Base-by-base conservation (phyloP, 192 early-diverging fungal genomes). In the Dissophora globulifera region DNA sequence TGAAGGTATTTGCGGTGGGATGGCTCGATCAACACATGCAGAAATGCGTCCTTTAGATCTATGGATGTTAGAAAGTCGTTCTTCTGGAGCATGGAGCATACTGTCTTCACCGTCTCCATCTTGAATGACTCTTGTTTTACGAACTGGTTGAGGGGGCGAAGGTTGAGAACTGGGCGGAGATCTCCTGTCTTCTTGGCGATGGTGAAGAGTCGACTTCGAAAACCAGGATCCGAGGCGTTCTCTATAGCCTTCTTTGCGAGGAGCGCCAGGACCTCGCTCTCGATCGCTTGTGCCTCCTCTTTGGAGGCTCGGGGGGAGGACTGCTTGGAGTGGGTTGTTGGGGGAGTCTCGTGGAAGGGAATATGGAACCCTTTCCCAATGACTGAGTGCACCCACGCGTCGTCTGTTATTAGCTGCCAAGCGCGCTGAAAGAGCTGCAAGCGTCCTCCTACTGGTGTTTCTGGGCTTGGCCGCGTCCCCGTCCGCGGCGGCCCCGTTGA, bases 31-130 rank as follows among this genome's bases (percentile, higher is more conserved):
- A 69, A 61, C 1, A 82, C 60, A 22, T 82, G 81, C 0, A 82
- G 62, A 57, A 82, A 75, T 2, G 78, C 70, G 42, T 82, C 78
- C 23, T 67, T 50, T 1, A 83, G 49, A 58, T 83, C 78, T 16
- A 79, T 63, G 8, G 52, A 64, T 0, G 63, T 78, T 25, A 83
- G 22, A 40, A 50, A 76, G 53, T 67, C 61, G 17, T 71, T 35
- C 19, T 33, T 50, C 12, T 58, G 31, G 23, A 67, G 26, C 49
- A 67, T 50, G 46, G 19, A 9, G 29, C 54, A 67, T 40, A 58
- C 65, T 26, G 23, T 29, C 26, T 58, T 45, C 3, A 58, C 17
- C 9, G 60, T 56, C 43, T 78, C 60, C 60, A 68, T 78, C 33
- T 68, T 78, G 75, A 69, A 64, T 0, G 47, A 50, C 19, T 32